Conservation (phyloP, 2,329 filamentous ascomycete genomes). For the Eurotiales sp. region DNA sequence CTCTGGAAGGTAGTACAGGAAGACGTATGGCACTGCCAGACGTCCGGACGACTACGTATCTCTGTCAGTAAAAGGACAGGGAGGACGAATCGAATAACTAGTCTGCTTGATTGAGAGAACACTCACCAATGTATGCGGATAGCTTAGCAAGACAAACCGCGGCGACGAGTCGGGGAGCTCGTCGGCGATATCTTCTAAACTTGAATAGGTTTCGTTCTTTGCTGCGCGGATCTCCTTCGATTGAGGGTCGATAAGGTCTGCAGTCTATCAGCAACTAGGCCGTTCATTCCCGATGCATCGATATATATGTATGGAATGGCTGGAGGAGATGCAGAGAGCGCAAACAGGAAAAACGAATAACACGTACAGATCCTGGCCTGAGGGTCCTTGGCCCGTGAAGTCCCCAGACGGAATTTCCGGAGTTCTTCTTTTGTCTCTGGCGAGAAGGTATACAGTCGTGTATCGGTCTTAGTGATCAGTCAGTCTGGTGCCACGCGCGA, state of each 20-base stretch:
- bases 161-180: slow-evolving; percentile 91
- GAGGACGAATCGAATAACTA: background rate
- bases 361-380: slow-evolving; percentile 90
- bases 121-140: slow-evolving; percentile 78
- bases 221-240: slow-evolving; percentile 85
- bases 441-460: slow-evolving; percentile 88
- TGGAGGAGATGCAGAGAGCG: too few species aligned
- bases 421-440: slow-evolving; percentile 83
- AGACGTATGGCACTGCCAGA: slow-evolving; percentile 83
- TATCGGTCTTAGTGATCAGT: slow-evolving; percentile 63
- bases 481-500: too few species aligned
- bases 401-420: slow-evolving; percentile 89
- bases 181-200: slow-evolving; percentile 75
- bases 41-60: slow-evolving; percentile 68
- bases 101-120: background rate
- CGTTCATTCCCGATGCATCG: too few species aligned
- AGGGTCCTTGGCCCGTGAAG: slow-evolving; percentile 78
- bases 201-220: slow-evolving; percentile 75
- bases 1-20: slow-evolving; percentile 89
- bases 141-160: slow-evolving; percentile 83
- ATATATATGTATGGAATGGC: too few species aligned
- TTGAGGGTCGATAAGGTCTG: slow-evolving; percentile 86
- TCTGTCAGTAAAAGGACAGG: background rate
- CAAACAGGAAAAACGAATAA: slow-evolving; percentile 10
- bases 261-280: slow-evolving; percentile 26